Evolutionary conservation across 202 grass and related monocot species (phyloP).

Genomic region (Musa balbisiana): DNA sequence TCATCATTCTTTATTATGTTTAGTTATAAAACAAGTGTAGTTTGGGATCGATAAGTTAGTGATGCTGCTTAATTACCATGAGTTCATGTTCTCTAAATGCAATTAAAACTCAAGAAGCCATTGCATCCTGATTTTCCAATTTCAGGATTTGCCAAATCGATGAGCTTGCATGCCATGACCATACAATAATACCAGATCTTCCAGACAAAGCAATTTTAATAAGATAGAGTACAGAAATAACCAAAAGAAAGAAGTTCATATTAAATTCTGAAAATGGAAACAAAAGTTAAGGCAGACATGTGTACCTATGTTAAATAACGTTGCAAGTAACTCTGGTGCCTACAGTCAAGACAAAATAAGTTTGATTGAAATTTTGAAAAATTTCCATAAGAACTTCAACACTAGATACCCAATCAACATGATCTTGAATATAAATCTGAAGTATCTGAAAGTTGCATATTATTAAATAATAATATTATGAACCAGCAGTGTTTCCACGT

Average conservation of each 20-base stretch:
- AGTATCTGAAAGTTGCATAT: no score
- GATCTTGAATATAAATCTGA: no score
- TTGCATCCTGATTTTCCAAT: background rate
- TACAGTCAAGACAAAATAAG: conserved; percentile 32
- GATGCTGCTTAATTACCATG: background rate
- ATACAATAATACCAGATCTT: background rate
- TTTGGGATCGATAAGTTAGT: background rate
- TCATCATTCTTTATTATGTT: background rate
- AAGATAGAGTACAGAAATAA: background rate
- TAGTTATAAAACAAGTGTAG: background rate
- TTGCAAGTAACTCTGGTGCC: conserved; percentile 68
- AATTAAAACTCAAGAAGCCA: background rate
- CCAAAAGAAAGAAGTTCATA: background rate
- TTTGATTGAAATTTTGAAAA: background rate
- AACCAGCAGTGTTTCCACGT: no score
- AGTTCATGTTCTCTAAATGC: background rate
- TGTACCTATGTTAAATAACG: conserved; percentile 85
- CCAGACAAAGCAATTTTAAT: background rate
- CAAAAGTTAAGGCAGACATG: background rate
- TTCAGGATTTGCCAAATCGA: background rate
- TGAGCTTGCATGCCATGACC: no score
- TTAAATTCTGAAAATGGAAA: background rate
- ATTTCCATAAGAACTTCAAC: background rate
- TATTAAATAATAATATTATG: no score
- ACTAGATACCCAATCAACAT: background rate